These are phyloP conservation scores for Solanum peruvianum DNA, from an alignment of 257 asterid species.

Conservation along the genomic window DNA sequence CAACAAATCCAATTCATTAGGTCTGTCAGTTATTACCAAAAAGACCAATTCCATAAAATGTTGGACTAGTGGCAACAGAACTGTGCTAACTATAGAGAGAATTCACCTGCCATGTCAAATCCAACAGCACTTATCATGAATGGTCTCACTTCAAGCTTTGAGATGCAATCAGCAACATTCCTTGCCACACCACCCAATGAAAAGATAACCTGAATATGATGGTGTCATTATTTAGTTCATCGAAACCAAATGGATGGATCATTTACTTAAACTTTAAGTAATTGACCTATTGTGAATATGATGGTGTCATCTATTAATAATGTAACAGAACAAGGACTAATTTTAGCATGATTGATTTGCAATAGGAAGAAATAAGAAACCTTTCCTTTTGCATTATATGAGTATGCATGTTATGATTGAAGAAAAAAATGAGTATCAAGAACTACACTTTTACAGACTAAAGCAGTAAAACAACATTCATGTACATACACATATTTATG, in stretches of 20 bases:
- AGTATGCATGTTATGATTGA: neutral
- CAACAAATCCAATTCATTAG: neutral
- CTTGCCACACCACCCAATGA: constrained; percentile 89
- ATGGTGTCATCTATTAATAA: neutral
- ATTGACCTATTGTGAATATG: neutral
- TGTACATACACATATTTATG: neutral
- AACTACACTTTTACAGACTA: neutral
- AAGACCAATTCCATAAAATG: neutral
- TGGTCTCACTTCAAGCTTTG: constrained; percentile 84
- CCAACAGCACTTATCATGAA: constrained; percentile 85
- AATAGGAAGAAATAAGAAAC: neutral
- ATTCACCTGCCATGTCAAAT: constrained; percentile 75
- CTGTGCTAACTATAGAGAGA: neutral
- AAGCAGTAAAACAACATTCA: neutral
- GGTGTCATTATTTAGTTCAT: neutral
- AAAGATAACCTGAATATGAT: constrained; percentile 43
- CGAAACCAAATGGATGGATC: neutral
- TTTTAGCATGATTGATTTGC: neutral
- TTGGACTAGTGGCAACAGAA: neutral
- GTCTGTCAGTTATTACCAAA: neutral
- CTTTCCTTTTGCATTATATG: neutral
- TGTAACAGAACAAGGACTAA: neutral
- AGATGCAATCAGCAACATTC: constrained; percentile 91
- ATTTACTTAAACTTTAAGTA: neutral
- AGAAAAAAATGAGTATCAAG: neutral